A percentile compares a stretch with the other conserved stretches of the same genome.
These are phyloP conservation scores for Phytophthora nicotianae DNA, from an alignment of 352 stramenopile species.

Conservation along the genomic window DNA sequence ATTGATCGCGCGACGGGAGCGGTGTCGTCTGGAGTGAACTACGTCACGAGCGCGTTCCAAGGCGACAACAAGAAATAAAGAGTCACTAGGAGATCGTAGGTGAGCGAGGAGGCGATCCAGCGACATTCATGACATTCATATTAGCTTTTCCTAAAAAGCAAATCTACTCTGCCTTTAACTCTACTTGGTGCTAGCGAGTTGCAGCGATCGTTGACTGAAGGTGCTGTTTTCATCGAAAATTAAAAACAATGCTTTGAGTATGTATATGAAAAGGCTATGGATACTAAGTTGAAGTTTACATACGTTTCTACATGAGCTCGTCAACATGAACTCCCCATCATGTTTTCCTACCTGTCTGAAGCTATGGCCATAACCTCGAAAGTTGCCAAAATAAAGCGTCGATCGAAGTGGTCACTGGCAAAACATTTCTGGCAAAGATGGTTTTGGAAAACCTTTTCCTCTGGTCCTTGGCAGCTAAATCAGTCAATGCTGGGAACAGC, in stretches of 20 bases:
- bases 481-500: conserved; percentile 13
- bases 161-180: background rate
- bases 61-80: background rate
- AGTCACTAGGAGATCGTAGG: conserved; percentile 11
- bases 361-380: background rate
- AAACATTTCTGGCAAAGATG: background rate
- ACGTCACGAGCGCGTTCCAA: conserved; percentile 17
- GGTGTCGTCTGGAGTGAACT: conserved; percentile 12
- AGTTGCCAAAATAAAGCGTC: conserved; percentile 18
- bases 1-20: conserved; percentile 28
- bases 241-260: no score
- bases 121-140: background rate
- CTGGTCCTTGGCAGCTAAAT: conserved; percentile 28
- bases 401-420: background rate
- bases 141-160: background rate
- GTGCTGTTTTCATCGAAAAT: no score
- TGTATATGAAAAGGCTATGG: no score
- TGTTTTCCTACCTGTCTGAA: no score
- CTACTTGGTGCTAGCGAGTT: no score
- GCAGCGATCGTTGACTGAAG: no score
- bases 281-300: background rate
- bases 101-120: background rate
- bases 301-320: background rate
- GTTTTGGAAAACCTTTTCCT: conserved; percentile 10
- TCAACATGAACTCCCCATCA: no score